Evolutionary conservation across 495 filamentous ascomycete genomes (phyloP).

Genomic region (Penicillium alfredii): DNA sequence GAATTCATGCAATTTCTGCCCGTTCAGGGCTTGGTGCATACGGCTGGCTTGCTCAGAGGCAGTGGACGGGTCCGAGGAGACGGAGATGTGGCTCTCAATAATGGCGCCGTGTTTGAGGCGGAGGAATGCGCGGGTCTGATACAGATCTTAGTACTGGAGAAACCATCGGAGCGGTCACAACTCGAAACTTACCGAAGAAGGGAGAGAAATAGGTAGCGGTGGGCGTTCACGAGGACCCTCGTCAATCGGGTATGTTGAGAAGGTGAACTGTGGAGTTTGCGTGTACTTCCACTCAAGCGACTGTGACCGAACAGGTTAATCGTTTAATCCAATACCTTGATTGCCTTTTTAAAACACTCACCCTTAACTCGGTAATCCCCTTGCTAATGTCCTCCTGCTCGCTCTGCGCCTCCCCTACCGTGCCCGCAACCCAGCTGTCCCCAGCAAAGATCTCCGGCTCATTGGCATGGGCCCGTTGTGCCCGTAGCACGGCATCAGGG

Average conservation of each 20-base stretch:
- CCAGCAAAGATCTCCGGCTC: slow-evolving; percentile 37
- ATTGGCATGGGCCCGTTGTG: slow-evolving; percentile 28
- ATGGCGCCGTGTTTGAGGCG: slow-evolving; percentile 40
- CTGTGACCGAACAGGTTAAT: slow-evolving; percentile 26
- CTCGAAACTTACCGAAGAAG: slow-evolving; percentile 27
- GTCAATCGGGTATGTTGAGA: slow-evolving; percentile 52
- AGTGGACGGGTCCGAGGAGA: slow-evolving; percentile 26
- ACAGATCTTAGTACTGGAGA: neutral
- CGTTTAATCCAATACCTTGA: neutral
- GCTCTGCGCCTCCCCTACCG: slow-evolving; percentile 44
- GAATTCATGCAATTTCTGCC: slow-evolving; percentile 40
- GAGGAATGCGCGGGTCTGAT: slow-evolving; percentile 36
- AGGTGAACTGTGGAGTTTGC: slow-evolving; percentile 80
- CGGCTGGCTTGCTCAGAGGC: slow-evolving; percentile 33
- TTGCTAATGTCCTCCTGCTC: slow-evolving; percentile 46
- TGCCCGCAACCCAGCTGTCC: slow-evolving; percentile 37
- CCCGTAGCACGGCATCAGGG: slow-evolving; percentile 28
- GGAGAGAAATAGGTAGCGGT: slow-evolving; percentile 36
- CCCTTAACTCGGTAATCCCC: slow-evolving; percentile 58
- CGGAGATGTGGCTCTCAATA: slow-evolving; percentile 41
- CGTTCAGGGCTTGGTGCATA: slow-evolving; percentile 34
- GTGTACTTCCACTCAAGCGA: slow-evolving; percentile 72
- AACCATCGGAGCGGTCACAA: neutral
- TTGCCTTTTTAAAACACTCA: slow-evolving; percentile 17
- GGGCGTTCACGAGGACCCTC: slow-evolving; percentile 51